phyloP scores from a whole-genome alignment of 495 filamentous ascomycete species.

The Chaetomium cochliodes region DNA sequence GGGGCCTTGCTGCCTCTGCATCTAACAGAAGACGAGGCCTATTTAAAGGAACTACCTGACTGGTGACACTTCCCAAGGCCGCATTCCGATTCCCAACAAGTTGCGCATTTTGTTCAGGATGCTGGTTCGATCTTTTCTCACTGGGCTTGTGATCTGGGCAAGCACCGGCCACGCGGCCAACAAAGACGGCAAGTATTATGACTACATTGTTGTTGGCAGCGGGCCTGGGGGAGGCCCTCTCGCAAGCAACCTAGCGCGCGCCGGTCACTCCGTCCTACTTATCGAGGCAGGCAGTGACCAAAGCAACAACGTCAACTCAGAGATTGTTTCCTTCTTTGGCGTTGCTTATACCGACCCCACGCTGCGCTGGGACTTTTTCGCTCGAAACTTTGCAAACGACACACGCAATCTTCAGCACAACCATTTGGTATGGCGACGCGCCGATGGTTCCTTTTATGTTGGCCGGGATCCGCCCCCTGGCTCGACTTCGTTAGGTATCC shows the following conservation, averaged over 20 bases:
- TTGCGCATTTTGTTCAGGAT: no score
- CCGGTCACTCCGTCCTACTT: conserved; percentile 55
- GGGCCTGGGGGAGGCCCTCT: conserved; percentile 60
- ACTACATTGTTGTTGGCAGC: conserved; percentile 41
- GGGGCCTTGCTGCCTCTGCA: no score
- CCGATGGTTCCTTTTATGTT: conserved; percentile 39
- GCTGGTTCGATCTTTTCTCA: background rate
- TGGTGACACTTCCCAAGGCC: no score
- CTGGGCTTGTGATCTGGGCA: background rate
- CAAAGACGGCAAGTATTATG: conserved; percentile 27
- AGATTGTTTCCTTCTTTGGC: conserved; percentile 14
- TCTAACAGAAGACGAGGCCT: no score
- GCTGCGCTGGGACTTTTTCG: conserved; percentile 43
- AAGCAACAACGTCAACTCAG: conserved; percentile 13
- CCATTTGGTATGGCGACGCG: conserved; percentile 38
- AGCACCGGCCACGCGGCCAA: background rate
- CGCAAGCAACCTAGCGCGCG: conserved; percentile 56
- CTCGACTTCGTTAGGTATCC: conserved; percentile 36
- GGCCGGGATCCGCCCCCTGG: conserved; percentile 34
- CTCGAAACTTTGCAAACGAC: conserved; percentile 40
- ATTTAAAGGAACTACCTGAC: no score
- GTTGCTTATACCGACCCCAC: conserved; percentile 37
- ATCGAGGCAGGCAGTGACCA: conserved; percentile 56
- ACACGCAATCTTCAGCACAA: conserved; percentile 35
- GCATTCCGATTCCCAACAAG: no score